phyloP scores from a whole-genome alignment of 352 stramenopile genomes.

The Globisporangium abappressorium region DNA sequence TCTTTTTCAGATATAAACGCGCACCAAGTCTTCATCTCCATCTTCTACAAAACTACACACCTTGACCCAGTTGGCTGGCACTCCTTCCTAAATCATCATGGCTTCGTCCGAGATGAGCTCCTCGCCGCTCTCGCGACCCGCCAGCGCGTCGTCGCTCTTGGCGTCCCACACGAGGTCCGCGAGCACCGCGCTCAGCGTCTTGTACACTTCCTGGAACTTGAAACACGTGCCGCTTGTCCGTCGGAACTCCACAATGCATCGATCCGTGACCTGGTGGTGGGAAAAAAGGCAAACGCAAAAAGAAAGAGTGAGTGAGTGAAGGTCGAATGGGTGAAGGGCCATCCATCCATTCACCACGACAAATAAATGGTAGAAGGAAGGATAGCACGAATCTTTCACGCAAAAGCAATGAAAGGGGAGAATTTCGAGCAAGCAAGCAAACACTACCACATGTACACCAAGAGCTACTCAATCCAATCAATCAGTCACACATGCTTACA shows the following conservation, averaged over 20 bases:
- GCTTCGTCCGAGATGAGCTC: constrained; percentile 78
- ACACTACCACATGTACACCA: constrained; percentile 15
- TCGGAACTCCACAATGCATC: constrained; percentile 70
- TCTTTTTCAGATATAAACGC: neutral
- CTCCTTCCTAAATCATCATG: constrained; percentile 67
- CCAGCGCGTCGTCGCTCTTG: constrained; percentile 28
- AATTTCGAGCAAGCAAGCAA: constrained; percentile 7
- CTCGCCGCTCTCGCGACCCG: constrained; percentile 36
- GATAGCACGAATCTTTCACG: neutral
- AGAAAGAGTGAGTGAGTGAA: neutral
- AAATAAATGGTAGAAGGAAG: neutral
- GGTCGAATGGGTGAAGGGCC: neutral
- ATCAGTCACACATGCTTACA: constrained; percentile 47
- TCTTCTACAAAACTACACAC: neutral
- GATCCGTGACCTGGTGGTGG: constrained; percentile 34
- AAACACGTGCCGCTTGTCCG: constrained; percentile 66
- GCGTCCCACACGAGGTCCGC: constrained; percentile 52
- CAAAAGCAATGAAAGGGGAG: constrained; percentile 9
- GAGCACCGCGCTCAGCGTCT: constrained; percentile 53
- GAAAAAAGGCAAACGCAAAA: neutral
- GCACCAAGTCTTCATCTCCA: too few relatives aligned
- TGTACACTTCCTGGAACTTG: constrained; percentile 73
- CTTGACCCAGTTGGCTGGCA: neutral
- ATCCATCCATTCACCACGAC: neutral
- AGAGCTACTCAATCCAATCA: constrained; percentile 12